Evolutionary conservation across 176 grass and related monocot species (phyloP).

Genomic region (Elymus sibiricus): DNA sequence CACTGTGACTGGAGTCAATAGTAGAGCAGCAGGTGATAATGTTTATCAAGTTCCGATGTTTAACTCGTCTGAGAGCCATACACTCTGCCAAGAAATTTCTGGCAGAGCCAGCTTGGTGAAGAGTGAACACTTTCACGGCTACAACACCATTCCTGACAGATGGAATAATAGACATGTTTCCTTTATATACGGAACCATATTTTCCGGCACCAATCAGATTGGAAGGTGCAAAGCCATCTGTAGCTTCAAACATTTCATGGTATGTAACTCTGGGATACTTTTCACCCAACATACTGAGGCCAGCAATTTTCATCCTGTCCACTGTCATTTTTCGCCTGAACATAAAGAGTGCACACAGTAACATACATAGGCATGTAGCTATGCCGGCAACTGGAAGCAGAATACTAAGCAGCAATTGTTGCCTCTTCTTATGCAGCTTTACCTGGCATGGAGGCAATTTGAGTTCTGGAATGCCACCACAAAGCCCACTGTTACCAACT

Average conservation of each 20-base stretch:
- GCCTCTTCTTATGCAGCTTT: neutral
- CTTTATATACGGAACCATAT: conserved; percentile 52
- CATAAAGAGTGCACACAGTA: neutral
- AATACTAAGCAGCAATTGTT: conserved; percentile 16
- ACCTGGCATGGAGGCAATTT: conserved; percentile 19
- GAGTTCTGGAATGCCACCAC: conserved; percentile 26
- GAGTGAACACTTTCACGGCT: conserved; percentile 51
- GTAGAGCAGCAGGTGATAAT: conserved; percentile 53
- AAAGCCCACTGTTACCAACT: conserved; percentile 25
- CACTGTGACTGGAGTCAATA: conserved; percentile 33
- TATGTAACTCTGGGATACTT: conserved; percentile 44
- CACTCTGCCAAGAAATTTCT: conserved; percentile 57
- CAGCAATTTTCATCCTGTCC: neutral
- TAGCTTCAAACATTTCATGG: conserved; percentile 38
- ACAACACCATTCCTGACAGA: neutral
- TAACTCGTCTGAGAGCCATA: conserved; percentile 38
- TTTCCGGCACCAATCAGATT: conserved; percentile 48
- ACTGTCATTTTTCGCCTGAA: neutral
- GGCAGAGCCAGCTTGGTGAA: conserved; percentile 27
- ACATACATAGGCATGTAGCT: conserved; percentile 18
- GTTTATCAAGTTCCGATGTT: conserved; percentile 51
- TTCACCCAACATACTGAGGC: neutral
- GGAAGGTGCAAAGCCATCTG: conserved; percentile 33
- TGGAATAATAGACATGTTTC: conserved; percentile 17
- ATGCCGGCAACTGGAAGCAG: neutral